A percentile compares a stretch with the other conserved stretches of the same genome.
These are phyloP conservation scores for Coffea eugenioides DNA, from an alignment of 257 asterid genomes.

Conservation along the genomic window DNA sequence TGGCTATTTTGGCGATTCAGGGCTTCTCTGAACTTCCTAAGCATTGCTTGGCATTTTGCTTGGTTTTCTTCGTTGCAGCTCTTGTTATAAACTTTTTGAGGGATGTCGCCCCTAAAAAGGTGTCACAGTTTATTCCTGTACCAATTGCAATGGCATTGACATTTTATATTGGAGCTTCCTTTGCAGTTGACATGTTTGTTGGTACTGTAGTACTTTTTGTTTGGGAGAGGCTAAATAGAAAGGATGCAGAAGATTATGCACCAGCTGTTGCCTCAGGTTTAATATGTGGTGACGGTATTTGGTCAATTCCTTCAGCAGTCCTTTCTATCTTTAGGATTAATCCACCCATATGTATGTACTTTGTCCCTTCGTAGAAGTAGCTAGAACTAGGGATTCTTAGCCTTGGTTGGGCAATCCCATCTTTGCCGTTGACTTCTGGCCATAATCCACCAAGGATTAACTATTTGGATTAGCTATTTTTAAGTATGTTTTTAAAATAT, in stretches of 20 bases:
- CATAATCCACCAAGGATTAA: no score
- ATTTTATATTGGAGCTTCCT: slow-evolving; percentile 88
- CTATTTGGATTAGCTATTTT: no score
- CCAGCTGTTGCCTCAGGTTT: slow-evolving; percentile 94
- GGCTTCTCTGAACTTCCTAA: slow-evolving; percentile 96
- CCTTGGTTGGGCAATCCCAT: no score
- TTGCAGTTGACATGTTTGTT: slow-evolving; percentile 92
- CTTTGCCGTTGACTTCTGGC: no score
- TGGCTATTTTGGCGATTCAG: slow-evolving; percentile 90
- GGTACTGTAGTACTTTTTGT: slow-evolving; percentile 76
- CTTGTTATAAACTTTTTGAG: slow-evolving; percentile 60
- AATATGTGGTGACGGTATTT: slow-evolving; percentile 90
- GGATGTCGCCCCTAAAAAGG: slow-evolving; percentile 52
- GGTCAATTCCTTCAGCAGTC: slow-evolving; percentile 94
- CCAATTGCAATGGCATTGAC: slow-evolving; percentile 98
- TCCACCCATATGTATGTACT: slow-evolving; percentile 96
- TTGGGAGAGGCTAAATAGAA: slow-evolving; percentile 75
- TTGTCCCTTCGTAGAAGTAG: slow-evolving; percentile 61
- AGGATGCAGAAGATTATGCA: slow-evolving; percentile 72
- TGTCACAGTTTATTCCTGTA: slow-evolving; percentile 73
- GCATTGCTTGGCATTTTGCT: slow-evolving; percentile 76
- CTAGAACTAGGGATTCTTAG: slow-evolving; percentile 21
- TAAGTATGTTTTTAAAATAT: no score
- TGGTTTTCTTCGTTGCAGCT: slow-evolving; percentile 78
- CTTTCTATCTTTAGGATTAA: slow-evolving; percentile 87